Conservation (phyloP, 306 rosid species). For the Lathyrus oleraceus region DNA sequence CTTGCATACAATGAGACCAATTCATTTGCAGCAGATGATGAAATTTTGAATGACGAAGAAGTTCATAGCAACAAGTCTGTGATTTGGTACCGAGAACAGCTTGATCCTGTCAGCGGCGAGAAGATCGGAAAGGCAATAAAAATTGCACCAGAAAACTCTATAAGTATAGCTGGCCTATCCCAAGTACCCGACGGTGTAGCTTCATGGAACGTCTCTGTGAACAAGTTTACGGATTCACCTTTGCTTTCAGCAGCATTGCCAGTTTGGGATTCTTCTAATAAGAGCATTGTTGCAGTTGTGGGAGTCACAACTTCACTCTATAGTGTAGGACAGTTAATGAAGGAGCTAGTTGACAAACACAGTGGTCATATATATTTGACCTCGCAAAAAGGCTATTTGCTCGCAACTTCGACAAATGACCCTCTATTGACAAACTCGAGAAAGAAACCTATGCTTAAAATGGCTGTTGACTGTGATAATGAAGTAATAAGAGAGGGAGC, state of each 20-base stretch:
- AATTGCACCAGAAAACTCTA: constrained; percentile 84
- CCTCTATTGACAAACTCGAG: constrained; percentile 68
- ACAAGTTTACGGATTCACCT: constrained; percentile 89
- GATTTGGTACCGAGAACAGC: constrained; percentile 80
- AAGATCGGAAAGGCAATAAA: constrained; percentile 81
- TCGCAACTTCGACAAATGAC: constrained; percentile 84
- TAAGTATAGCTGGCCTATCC: constrained; percentile 79
- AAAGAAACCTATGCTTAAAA: constrained; percentile 67
- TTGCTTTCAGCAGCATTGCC: constrained; percentile 97
- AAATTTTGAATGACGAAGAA: constrained; percentile 53
- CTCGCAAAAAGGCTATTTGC: constrained; percentile 83
- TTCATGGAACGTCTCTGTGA: constrained; percentile 91
- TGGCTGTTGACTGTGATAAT: constrained; percentile 72
- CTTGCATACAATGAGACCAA: constrained; percentile 43
- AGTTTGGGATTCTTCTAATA: constrained; percentile 75
- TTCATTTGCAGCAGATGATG: constrained; percentile 34
- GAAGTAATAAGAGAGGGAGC: constrained; percentile 73
- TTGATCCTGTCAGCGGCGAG: constrained; percentile 77
- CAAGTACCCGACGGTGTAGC: constrained; percentile 95
- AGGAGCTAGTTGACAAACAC: constrained; percentile 85
- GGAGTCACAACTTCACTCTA: constrained; percentile 90
- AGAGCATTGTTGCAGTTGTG: constrained; percentile 86
- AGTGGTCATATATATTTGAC: constrained; percentile 91
- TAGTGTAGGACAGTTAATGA: constrained; percentile 93
- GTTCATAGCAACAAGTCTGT: constrained; percentile 64